Conservation (phyloP, 1,139 yeast genomes). For the Entelexis paramagnoliae region DNA sequence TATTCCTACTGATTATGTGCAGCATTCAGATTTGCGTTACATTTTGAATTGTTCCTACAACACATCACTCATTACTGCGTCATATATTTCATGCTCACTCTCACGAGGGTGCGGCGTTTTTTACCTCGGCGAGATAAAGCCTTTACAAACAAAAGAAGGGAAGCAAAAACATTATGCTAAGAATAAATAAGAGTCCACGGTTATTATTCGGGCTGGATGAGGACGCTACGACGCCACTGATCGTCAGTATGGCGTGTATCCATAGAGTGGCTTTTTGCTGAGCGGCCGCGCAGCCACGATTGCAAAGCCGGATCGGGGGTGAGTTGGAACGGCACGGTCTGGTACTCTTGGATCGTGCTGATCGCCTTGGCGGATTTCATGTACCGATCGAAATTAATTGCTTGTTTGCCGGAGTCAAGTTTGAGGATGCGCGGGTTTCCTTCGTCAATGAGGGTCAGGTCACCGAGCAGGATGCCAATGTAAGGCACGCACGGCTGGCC, state of each 20-base stretch:
- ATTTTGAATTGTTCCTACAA: too few relatives aligned
- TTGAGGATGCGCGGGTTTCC: conserved; percentile 63
- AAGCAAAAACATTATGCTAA: background rate
- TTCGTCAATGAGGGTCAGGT: conserved; percentile 75
- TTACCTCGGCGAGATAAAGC: too few relatives aligned
- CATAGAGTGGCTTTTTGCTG: conserved; percentile 29
- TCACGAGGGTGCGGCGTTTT: too few relatives aligned
- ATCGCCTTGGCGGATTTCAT: conserved; percentile 61
- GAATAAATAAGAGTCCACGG: conserved; percentile 3
- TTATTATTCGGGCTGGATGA: conserved; percentile 29
- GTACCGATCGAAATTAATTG: conserved; percentile 76
- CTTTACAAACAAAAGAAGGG: background rate
- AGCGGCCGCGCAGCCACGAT: conserved; percentile 31
- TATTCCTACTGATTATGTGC: too few relatives aligned
- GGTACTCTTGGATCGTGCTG: conserved; percentile 70
- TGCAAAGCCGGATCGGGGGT: conserved; percentile 27
- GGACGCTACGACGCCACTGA: conserved; percentile 33
- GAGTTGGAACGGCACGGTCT: conserved; percentile 39
- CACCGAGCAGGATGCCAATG: conserved; percentile 73
- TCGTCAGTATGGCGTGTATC: conserved; percentile 30
- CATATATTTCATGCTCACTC: too few relatives aligned
- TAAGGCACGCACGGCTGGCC: conserved; percentile 75
- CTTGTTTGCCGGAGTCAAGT: conserved; percentile 22
- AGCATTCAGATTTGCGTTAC: too few relatives aligned
- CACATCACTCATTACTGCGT: too few relatives aligned